Conservation (phyloP, 2,329 filamentous ascomycete genomes). For the Diaporthe aspalathi region DNA sequence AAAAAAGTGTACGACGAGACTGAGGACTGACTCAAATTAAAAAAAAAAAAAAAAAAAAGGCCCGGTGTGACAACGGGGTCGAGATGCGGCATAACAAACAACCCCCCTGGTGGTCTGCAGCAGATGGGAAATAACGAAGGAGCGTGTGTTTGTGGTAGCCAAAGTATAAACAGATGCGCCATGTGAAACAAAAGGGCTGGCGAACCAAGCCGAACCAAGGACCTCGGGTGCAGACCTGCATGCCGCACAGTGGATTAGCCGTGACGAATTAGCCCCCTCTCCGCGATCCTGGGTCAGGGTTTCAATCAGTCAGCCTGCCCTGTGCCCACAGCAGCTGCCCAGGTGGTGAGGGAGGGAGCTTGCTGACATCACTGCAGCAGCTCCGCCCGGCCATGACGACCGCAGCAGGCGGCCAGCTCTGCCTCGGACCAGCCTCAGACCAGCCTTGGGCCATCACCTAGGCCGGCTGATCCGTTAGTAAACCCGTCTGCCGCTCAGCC, state of each 20-base stretch:
- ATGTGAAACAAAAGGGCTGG: slow-evolving; percentile 26
- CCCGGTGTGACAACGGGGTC: slow-evolving; percentile 10
- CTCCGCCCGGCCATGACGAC: slow-evolving; percentile 16
- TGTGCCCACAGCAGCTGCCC: background rate
- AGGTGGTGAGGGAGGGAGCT: too few relatives aligned
- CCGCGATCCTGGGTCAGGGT: slow-evolving; percentile 15
- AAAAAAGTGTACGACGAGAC: background rate
- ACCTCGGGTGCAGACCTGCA: background rate
- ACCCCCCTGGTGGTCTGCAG: background rate
- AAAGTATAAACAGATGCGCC: slow-evolving; percentile 16
- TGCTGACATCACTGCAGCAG: too few relatives aligned
- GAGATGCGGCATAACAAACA: background rate
- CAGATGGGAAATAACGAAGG: slow-evolving; percentile 20
- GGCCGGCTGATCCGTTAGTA: background rate
- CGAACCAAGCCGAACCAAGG: slow-evolving; percentile 1
- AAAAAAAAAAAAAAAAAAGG: background rate
- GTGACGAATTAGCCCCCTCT: slow-evolving; percentile 26
- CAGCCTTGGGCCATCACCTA: too few relatives aligned
- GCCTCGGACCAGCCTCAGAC: background rate
- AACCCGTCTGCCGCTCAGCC: background rate
- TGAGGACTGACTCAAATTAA: slow-evolving; percentile 23
- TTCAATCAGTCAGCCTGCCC: background rate
- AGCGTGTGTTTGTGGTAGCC: background rate
- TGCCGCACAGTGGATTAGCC: slow-evolving; percentile 2
- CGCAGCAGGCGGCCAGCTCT: slow-evolving; percentile 4